These are phyloP conservation scores for Vitis riparia DNA, from an alignment of 164 flowering plant species.

Conservation along the genomic window DNA sequence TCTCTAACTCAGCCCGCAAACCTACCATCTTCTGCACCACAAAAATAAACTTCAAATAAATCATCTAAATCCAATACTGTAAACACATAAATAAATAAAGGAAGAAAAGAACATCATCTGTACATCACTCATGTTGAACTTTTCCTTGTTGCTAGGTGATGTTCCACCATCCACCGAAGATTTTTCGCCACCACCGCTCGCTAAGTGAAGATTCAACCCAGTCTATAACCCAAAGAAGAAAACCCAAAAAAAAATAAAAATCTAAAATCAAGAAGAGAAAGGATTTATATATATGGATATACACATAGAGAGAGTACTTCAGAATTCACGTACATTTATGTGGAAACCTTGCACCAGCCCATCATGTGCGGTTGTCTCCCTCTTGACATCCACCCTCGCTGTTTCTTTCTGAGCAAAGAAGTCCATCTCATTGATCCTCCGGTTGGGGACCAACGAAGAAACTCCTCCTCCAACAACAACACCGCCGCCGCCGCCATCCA, in stretches of 20 bases:
- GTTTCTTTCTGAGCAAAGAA: conserved; percentile 17
- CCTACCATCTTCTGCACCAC: conserved; percentile 11
- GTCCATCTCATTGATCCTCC: conserved; percentile 23
- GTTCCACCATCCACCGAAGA: conserved; percentile 13
- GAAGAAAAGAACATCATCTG: not conserved
- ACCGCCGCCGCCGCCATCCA: not conserved
- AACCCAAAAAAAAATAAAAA: not conserved
- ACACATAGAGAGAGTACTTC: not conserved
- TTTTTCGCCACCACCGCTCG: conserved; percentile 7
- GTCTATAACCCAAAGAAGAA: conserved; percentile 15
- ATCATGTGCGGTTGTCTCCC: conserved; percentile 1
- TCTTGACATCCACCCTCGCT: not conserved
- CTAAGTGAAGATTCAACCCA: conserved; percentile 26
- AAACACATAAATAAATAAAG: not conserved
- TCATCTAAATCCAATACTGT: not conserved
- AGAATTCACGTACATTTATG: not conserved
- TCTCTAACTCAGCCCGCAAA: conserved; percentile 31
- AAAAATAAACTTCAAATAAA: not conserved
- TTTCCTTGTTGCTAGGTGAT: not conserved
- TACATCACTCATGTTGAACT: conserved; percentile 2
- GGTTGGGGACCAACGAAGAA: no score
- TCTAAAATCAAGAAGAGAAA: not conserved
- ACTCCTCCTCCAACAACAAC: no score
- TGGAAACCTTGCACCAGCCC: not conserved
- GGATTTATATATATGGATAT: not conserved